These are phyloP conservation scores for Fusarium sp. DNA, from an alignment of 2,329 filamentous ascomycete genomes.

Conservation along the genomic window DNA sequence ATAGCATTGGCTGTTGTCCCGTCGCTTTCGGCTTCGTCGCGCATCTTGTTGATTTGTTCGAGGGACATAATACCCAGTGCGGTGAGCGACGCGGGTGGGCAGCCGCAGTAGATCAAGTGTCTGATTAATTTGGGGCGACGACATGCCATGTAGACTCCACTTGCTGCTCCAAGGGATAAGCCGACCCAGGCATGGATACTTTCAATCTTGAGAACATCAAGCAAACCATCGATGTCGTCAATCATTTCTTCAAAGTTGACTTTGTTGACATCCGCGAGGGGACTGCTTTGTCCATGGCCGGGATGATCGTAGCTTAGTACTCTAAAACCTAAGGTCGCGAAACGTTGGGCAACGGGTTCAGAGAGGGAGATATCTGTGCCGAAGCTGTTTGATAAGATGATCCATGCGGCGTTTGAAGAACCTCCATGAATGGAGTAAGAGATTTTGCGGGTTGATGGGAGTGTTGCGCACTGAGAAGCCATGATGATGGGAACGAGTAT, in stretches of 20 bases:
- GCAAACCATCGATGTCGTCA: background rate
- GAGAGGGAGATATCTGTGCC: conserved; percentile 5
- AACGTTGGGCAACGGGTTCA: background rate
- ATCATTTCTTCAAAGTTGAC: background rate
- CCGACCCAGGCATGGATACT: background rate
- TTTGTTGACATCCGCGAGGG: background rate
- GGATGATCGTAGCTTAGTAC: conserved; percentile 18
- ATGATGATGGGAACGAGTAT: background rate
- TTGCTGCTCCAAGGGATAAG: conserved; percentile 10
- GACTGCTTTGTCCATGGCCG: background rate
- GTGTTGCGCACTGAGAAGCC: background rate
- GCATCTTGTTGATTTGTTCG: conserved; percentile 1
- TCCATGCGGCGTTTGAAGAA: background rate
- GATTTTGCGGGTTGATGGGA: background rate
- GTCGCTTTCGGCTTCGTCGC: background rate
- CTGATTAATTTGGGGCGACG: background rate
- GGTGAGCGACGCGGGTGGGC: background rate
- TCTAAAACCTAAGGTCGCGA: background rate
- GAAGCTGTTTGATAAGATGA: conserved; percentile 6
- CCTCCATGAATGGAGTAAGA: background rate
- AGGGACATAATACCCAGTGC: background rate
- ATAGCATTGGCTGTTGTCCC: background rate
- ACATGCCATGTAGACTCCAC: background rate
- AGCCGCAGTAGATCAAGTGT: conserved; percentile 3
- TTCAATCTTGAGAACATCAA: background rate